These are phyloP conservation scores for Isoetes engelmannii DNA, from an alignment of 83 land plant genomes.

Conservation along the genomic window DNA sequence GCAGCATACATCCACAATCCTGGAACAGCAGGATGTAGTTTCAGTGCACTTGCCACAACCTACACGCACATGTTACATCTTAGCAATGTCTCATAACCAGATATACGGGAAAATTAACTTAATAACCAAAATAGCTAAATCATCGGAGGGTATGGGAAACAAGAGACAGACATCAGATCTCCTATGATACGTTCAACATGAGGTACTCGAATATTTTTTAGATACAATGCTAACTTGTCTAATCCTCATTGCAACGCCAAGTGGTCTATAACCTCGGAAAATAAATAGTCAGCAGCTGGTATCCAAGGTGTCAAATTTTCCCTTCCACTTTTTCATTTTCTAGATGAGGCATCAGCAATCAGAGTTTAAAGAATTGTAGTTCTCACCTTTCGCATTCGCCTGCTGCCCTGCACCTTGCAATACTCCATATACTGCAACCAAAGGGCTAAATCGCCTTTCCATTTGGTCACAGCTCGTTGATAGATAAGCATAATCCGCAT, in stretches of 20 bases:
- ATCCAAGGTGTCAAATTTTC: too few species aligned
- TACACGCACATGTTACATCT: constrained; percentile 18
- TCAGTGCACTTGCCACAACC: constrained; percentile 64
- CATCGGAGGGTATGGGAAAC: too few species aligned
- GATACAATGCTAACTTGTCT: too few species aligned
- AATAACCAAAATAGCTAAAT: too few species aligned
- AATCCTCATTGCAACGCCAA: too few species aligned
- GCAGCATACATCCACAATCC: constrained; percentile 96
- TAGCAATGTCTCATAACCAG: neutral
- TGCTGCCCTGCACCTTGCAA: constrained; percentile 45
- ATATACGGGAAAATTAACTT: neutral
- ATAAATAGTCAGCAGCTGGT: too few species aligned
- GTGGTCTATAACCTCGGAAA: too few species aligned
- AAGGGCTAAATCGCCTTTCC: constrained; percentile 66
- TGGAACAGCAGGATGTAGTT: constrained; percentile 80
- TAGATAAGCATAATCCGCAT: constrained; percentile 63
- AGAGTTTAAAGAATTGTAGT: neutral
- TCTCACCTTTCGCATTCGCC: constrained; percentile 66
- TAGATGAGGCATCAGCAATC: too few species aligned
- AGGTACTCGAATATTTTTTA: too few species aligned
- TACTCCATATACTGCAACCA: constrained; percentile 85
- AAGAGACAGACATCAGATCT: too few species aligned
- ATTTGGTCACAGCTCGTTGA: constrained; percentile 46
- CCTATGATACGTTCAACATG: too few species aligned
- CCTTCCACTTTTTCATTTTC: too few species aligned